Evolutionary conservation across 192 early-diverging fungal genomes (phyloP), one percentile per base, ranked within the genome.

Genomic region (Umbelopsis isabellina): DNA sequence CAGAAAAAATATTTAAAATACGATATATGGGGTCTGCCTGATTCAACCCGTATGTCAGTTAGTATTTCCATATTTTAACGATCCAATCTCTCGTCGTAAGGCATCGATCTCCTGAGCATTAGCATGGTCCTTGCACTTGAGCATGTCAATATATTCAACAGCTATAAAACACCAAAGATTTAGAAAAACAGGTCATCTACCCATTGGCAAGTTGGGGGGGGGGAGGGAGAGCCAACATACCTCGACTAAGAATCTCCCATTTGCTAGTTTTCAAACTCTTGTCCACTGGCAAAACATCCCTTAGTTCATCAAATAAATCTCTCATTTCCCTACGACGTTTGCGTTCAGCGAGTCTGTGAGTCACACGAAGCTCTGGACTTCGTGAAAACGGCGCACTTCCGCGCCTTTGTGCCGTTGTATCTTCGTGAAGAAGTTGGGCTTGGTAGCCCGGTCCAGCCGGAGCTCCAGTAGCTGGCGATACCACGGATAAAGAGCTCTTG

Each of bases 311-410:
- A 90, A 96, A 96, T 35, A 96, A 82, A 25, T 92, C 90, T 75
- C 95, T 96, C 92, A 96, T 95, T 75, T 96, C 94, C 73, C 90
- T 92, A 51, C 94, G 87, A 22, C 94, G 84, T 68, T 93, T 93
- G 35, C 94, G 83, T 69, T 96, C 94, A 16, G 94, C 94, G 33
- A 96, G 75, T 75, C 95, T 96, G 81, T 96, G 94, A 48, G 88
- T 88, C 8, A 95, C 90, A 47, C 92, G 79, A 23, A 95, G 79
- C 68, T 95, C 92, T 22, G 92, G 92, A 0, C 85, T 83, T 8
- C 90, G 84, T 20, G 88, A 85, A 65, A 91, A 91, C 4, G 89
- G 89, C 3, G 83, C 55, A 61, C 55, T 61, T 61, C 55, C 55
- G 8, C 55, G 25, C 30, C 55, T 61, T 35, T 33, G 55, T 61